Conservation (phyloP, 176 grass and related monocot species). For the Aegilops bicornis region DNA sequence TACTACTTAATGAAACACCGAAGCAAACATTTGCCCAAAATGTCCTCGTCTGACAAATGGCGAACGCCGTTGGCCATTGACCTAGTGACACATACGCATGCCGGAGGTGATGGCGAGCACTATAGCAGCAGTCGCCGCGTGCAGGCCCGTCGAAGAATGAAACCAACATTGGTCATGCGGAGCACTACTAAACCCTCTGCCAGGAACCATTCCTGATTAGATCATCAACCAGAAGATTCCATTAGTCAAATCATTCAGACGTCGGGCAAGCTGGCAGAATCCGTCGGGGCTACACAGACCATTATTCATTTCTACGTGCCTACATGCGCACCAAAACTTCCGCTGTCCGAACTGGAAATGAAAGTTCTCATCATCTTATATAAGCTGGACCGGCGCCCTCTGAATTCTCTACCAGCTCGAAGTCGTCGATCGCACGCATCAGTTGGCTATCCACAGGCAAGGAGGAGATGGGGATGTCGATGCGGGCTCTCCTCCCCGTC, state of each 20-base stretch:
- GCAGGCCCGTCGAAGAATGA: background rate
- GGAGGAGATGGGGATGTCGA: background rate
- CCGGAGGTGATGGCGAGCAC: slow-evolving; percentile 38
- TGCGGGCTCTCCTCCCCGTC: slow-evolving; percentile 10
- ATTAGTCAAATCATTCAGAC: slow-evolving; percentile 24
- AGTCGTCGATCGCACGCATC: background rate
- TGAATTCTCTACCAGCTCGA: background rate
- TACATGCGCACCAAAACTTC: slow-evolving; percentile 30
- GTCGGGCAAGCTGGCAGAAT: slow-evolving; percentile 11
- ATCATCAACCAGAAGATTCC: slow-evolving; percentile 5
- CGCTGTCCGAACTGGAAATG: background rate
- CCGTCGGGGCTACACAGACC: background rate
- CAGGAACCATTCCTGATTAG: background rate
- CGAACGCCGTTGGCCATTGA: background rate
- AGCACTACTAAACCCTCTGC: slow-evolving; percentile 24
- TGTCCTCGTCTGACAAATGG: background rate
- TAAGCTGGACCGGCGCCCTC: background rate
- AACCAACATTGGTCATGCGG: slow-evolving; percentile 5
- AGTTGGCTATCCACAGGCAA: background rate
- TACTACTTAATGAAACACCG: background rate
- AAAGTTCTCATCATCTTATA: background rate
- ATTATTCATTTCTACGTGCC: background rate
- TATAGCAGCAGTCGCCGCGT: slow-evolving; percentile 12
- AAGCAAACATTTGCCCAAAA: background rate
- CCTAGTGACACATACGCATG: background rate